phyloP scores from a whole-genome alignment of 75 land plant genomes.

The Cunninghamia lanceolata region DNA sequence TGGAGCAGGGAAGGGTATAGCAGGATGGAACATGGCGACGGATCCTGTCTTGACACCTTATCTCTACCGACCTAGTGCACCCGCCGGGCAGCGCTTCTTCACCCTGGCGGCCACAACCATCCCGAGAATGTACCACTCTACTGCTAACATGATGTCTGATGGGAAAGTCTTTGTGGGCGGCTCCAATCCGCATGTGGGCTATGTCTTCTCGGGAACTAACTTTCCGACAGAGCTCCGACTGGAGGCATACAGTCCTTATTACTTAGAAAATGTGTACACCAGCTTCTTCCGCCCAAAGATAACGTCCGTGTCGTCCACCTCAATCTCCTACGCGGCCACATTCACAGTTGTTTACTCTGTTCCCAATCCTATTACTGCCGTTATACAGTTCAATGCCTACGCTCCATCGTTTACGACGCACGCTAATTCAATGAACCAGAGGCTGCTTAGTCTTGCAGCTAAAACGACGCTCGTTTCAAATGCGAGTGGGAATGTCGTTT shows the following conservation, averaged over 20 bases:
- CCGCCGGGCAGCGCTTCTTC: not conserved
- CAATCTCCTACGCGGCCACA: not conserved
- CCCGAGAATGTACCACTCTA: constrained; percentile 29
- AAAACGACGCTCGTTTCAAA: not conserved
- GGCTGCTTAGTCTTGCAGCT: too few relatives aligned
- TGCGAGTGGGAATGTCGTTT: not conserved
- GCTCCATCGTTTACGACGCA: not conserved
- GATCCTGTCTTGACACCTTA: constrained; percentile 15
- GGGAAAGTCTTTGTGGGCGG: constrained; percentile 27
- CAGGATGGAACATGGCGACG: constrained; percentile 20
- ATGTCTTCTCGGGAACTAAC: constrained; percentile 13
- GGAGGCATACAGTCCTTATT: constrained; percentile 25
- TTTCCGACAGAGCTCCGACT: constrained; percentile 32
- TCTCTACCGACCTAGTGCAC: constrained; percentile 14
- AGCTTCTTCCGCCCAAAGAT: not conserved
- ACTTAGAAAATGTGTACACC: constrained; percentile 6
- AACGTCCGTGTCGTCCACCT: not conserved
- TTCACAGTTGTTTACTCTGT: not conserved
- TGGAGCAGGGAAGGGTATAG: not conserved
- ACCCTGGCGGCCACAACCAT: constrained; percentile 9
- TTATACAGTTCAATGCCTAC: not conserved
- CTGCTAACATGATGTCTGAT: constrained; percentile 20
- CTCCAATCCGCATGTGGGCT: constrained; percentile 23
- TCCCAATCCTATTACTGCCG: not conserved
- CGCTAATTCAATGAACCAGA: too few relatives aligned